Evolutionary conservation across 352 stramenopile genomes (phyloP).

Genomic region (Globisporangium solare): DNA sequence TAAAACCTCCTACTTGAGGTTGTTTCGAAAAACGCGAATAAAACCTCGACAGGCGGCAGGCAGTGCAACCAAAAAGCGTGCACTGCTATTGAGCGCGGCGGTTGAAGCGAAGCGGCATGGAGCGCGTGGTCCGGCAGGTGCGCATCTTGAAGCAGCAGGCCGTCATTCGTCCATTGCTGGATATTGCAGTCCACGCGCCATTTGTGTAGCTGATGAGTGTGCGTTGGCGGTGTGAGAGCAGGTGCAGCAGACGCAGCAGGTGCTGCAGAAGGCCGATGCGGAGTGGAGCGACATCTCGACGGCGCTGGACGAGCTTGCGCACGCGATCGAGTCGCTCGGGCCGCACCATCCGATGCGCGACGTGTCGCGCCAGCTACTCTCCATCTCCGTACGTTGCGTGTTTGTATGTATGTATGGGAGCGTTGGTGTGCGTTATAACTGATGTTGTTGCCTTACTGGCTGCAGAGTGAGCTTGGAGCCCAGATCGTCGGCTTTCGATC

Average conservation of each 20-base stretch:
- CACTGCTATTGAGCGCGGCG: too few species aligned
- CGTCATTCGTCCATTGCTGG: too few species aligned
- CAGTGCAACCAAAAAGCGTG: too few species aligned
- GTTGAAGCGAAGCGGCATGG: too few species aligned
- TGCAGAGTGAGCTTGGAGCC: conserved; percentile 30
- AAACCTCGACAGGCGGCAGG: too few species aligned
- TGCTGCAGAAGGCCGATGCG: conserved; percentile 20
- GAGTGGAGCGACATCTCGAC: conserved; percentile 41
- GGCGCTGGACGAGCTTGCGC: conserved; percentile 39
- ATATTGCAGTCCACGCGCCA: too few species aligned
- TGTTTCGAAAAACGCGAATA: too few species aligned
- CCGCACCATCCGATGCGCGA: conserved; percentile 22
- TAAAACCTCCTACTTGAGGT: too few species aligned
- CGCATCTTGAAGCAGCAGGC: too few species aligned
- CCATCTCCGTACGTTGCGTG: conserved; percentile 34
- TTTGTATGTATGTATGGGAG: neutral
- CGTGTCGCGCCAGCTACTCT: conserved; percentile 31
- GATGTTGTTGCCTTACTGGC: neutral
- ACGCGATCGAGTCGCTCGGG: conserved; percentile 35
- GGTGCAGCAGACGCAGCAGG: conserved; percentile 35
- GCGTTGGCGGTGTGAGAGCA: conserved; percentile 10
- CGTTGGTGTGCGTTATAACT: conserved; percentile 7
- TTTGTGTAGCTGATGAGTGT: neutral
- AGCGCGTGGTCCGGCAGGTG: too few species aligned
- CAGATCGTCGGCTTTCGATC: conserved; percentile 46